A percentile compares a stretch with the other conserved stretches of the same genome.
phyloP scores from a whole-genome alignment of 768 basidiomycete species.

The Cystofilobasidium macerans region DNA sequence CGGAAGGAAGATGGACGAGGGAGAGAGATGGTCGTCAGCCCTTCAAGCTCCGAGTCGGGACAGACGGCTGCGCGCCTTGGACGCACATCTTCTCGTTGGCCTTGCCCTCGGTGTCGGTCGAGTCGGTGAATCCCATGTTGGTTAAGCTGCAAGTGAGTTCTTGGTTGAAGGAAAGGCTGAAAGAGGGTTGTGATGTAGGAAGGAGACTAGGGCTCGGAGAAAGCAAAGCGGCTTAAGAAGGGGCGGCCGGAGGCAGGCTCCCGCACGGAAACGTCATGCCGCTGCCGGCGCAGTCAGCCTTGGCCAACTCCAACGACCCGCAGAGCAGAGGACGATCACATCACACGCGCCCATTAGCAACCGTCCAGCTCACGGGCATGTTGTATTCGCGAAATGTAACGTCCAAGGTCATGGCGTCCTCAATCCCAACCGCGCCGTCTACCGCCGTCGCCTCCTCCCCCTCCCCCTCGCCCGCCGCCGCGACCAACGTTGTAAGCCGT shows the following conservation, averaged over 20 bases:
- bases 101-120: background rate
- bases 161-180: background rate
- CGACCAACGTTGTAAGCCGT: background rate
- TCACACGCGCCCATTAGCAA: no score
- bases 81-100: conserved; percentile 5
- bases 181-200: background rate
- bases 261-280: background rate
- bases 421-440: background rate
- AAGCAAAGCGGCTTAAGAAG: background rate
- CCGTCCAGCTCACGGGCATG: no score
- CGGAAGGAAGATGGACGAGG: background rate
- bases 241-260: no score
- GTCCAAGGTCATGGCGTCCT: background rate
- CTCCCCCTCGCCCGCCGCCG: background rate
- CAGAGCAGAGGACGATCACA: no score
- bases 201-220: no score
- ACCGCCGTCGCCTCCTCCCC: background rate
- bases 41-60: no score
- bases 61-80: no score
- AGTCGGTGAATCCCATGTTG: background rate
- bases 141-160: background rate
- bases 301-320: no score
- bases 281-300: no score
- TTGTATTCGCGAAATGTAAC: no score
- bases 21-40: background rate